phyloP scores from a whole-genome alignment of 2,329 filamentous ascomycete species.

The Botrytis tulipae region DNA sequence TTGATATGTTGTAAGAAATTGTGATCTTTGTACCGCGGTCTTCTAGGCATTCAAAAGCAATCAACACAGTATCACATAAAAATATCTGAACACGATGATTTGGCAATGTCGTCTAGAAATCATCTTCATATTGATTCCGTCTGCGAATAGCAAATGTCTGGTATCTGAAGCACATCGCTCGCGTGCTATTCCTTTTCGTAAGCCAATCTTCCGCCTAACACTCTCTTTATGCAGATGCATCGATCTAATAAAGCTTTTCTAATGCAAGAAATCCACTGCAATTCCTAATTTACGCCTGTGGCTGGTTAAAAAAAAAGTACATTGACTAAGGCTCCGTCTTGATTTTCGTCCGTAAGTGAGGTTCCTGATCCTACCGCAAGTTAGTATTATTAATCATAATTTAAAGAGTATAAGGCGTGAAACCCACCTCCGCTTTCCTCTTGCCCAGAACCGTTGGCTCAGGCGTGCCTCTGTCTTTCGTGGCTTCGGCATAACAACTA shows the following conservation, averaged over 20 bases:
- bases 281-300: not conserved
- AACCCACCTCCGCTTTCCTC: constrained; percentile 64
- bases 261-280: constrained; percentile 3
- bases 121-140: not conserved
- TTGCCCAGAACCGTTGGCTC: constrained; percentile 66
- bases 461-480: constrained; percentile 61
- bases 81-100: not conserved
- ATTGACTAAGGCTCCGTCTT: constrained; percentile 26
- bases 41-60: not conserved
- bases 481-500: constrained; percentile 82
- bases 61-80: not conserved
- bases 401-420: not conserved
- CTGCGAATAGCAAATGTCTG: not conserved
- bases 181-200: not conserved
- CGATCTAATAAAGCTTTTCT: not conserved
- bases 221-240: not conserved
- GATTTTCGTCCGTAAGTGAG: constrained; percentile 33
- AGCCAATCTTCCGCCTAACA: not conserved
- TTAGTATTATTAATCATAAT: not conserved
- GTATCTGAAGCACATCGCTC: not conserved
- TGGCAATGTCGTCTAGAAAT: not conserved
- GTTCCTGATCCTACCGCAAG: constrained; percentile 17
- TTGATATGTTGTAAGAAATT: not conserved
- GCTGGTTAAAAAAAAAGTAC: not conserved
- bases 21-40: not conserved